Evolutionary conservation across 371 early-diverging fungal species (phyloP), one percentile per base, ranked within the genome.

Genomic region (Rhizoclosmatium hyalinum): DNA sequence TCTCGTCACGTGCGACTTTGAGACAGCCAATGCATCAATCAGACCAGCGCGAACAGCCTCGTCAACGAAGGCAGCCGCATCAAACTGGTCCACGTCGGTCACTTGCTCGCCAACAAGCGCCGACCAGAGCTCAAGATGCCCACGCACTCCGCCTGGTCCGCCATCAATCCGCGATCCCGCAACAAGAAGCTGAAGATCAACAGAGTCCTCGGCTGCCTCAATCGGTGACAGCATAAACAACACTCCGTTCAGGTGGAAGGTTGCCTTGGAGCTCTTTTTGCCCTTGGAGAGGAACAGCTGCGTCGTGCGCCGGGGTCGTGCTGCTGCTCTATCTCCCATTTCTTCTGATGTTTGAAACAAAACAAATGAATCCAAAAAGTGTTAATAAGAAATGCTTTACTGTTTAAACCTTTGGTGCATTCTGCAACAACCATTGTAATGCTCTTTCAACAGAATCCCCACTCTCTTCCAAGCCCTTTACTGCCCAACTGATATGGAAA

Each of bases 401-500:
- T 32, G 55, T 1, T 54, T 17, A 43, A 6, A 67, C n/a, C 12
- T 72, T 56, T 4, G 76, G 72, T 14, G 76, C 76, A 65, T 71
- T 72, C 55, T 64, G 56, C 55, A 70, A 43, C 17, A 94, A 77
- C 93, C 93, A 93, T 43, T 80, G 60, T 61, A 75, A 73, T 0
- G 92, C 92, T 44, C 79, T 77, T 43, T 87, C 86, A 24, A 84
- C 67, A 73, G 92, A 90, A 69, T 88, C 90, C 17, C 83, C 79
- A 54, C 80, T 82, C 19, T 75, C 83, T 65, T 88, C 85, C 56
- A 94, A 58, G 5, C 91, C 93, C 73, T 90, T 90, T 32, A 92
- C 81, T 73, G 92, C 90, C 92, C 92, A 94, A 6, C 84, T 90
- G 12, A 90, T 72, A 12, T 83, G 79, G 77, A 86, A 93, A 19